Evolutionary conservation across 306 rosid genomes (phyloP), one percentile per base, ranked within the genome.

Genomic region (Dalbergia oliveri): DNA sequence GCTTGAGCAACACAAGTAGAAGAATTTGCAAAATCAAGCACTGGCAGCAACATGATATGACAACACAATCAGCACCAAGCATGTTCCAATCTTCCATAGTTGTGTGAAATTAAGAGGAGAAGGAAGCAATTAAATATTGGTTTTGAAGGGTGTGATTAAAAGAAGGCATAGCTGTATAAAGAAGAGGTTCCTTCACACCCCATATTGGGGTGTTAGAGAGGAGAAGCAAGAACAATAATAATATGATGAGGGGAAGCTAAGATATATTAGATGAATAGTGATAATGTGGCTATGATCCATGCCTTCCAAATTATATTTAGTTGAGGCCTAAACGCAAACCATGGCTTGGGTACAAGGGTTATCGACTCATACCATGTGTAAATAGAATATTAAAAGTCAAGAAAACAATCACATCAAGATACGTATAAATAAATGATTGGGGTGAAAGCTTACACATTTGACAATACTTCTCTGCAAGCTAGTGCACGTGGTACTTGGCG

Each of bases 21-120:
- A 90, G 26, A 76, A 91, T 81, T 66, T 94, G 97, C 26, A 94
- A 73, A 45, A 90, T 61, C 86, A 94, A 70, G 94, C 97, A 91
- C 51, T 94, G 97, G 85, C 98, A 91, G 89, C 97, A 92, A 66
- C 98, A 92, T 9, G 88, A 92, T 58, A 94, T 69, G 44, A 91
- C 97, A 9, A 92, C 83, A 70, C 97, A 94, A 76, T 92, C 97
- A 0, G 97, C 94, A 0, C 86, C 90, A 2, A 92, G 83, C 67
- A 69, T 66, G 83, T 88, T 89, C 56, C 49, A 49, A 35, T 94
- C 98, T 83, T 94, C 98, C 98, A 94, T 94, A 69, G 45, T 34
- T 43, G 35, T 37, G 41, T 8, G 50, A 44, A 10, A 44, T 44
- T 44, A 8, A 53, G 66, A 5, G 77, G 14, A 54, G 60, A 37